These are phyloP conservation scores for Elaeis guineensis DNA, from an alignment of 176 grass and related monocot genomes.

Conservation along the genomic window DNA sequence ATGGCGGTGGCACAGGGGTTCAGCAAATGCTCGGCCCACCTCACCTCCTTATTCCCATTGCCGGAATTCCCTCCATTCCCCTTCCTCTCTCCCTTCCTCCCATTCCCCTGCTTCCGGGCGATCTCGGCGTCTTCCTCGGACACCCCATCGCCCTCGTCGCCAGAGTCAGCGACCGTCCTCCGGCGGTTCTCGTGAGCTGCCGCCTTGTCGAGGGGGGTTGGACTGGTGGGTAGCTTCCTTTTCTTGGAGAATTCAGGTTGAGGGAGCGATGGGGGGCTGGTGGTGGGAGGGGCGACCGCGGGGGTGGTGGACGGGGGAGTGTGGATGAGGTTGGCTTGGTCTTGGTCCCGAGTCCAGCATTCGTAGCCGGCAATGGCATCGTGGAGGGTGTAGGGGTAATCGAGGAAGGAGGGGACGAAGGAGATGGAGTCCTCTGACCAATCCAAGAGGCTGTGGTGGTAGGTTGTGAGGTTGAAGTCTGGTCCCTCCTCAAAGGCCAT, in stretches of 20 bases:
- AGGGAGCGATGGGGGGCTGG: background rate
- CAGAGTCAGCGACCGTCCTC: background rate
- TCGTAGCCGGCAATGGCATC: conserved; percentile 8
- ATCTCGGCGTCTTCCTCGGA: conserved; percentile 1
- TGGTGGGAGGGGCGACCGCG: background rate
- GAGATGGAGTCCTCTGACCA: conserved; percentile 20
- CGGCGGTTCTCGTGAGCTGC: background rate
- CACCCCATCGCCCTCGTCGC: background rate
- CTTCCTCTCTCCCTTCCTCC: conserved; percentile 32
- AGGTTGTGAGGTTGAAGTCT: background rate
- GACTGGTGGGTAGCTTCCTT: background rate
- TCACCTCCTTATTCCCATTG: conserved; percentile 25
- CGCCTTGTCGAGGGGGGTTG: background rate
- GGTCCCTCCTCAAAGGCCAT: conserved; percentile 16
- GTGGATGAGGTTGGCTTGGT: conserved; percentile 6
- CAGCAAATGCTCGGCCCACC: conserved; percentile 92
- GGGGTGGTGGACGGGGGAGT: background rate
- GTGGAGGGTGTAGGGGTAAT: background rate
- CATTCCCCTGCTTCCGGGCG: conserved; percentile 1
- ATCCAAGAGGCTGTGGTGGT: conserved; percentile 7
- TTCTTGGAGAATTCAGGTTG: conserved; percentile 17
- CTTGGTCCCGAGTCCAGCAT: conserved; percentile 16
- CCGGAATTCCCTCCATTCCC: conserved; percentile 25
- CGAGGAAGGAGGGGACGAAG: conserved; percentile 11
- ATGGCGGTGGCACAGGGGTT: conserved; percentile 66